Evolutionary conservation across 1,284 basidiomycete species (phyloP), one percentile per base, ranked within the genome.

Genomic region (Puccinia coronata): DNA sequence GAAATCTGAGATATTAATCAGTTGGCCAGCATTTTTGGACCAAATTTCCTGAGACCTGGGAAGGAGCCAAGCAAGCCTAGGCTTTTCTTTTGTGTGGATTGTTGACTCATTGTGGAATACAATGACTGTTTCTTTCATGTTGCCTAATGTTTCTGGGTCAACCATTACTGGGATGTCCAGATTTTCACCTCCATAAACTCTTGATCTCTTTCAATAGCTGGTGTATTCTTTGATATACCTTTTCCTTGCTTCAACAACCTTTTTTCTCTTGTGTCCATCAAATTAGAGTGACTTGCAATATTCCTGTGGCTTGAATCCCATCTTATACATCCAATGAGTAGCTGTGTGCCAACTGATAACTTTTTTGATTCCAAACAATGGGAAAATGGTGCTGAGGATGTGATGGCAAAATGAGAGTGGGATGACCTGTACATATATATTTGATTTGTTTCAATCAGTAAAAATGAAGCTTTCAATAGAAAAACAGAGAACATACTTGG

Each of bases 101-200:
- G 55, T 75, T 75, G 73, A 75, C 28, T 75, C 36, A 25, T 75
- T n/a, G 11, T 75, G 73, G 55, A 39, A 75, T 12, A 75, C 39
- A 28, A 75, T 43, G 20, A 75, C 41, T 2, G 73, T 75, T 34
- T 55, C 51, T 31, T 39, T 39, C 12, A n/a, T 20, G 36, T 41
- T 28, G 2, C 36, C 73, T 23, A 75, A 20, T n/a, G 25, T 28
- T 16, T 55, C 55, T 5, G 73, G 73, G 47, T 75, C 28, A 28
- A 59, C 51, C n/a, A 18, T 1, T 20, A 39, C 41, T 12, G 41
- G 14, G 25, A 25, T 14, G 16, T 75, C 12, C 2, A 75, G 34
- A 20, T 75, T 47, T 11, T 75, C 41, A 14, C 53, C 73, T 16
- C n/a, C 57, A 59, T 63, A 75, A 25, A 25, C 12, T 43, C n/a